A percentile compares a stretch with the other conserved stretches of the same genome.
Conservation (phyloP, 139 green algal genomes). For the Micractinium sp. region DNA sequence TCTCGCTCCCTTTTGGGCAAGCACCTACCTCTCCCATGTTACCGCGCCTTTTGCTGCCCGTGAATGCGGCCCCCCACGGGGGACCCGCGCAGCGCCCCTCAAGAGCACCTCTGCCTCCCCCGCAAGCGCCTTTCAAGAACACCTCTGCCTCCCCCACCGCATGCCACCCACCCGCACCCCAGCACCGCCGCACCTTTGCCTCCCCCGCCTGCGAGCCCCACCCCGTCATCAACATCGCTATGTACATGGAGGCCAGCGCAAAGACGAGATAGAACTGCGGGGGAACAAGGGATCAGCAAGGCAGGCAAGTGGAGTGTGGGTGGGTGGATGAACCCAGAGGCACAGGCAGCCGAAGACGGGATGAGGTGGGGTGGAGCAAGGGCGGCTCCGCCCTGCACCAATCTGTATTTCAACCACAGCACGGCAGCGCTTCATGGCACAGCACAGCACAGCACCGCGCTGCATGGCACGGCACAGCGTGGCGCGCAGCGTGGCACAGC, state of each 20-base stretch:
- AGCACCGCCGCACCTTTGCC: conserved; percentile 37
- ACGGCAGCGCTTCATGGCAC: too few relatives aligned
- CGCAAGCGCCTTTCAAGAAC: too few relatives aligned
- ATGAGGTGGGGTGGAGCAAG: too few relatives aligned
- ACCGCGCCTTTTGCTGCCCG: neutral
- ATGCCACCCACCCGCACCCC: too few relatives aligned
- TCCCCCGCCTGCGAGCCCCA: conserved; percentile 82
- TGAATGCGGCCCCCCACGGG: neutral
- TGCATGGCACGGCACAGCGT: neutral
- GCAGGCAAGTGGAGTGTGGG: neutral
- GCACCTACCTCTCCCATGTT: neutral
- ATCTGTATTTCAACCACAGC: too few relatives aligned
- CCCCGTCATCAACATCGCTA: conserved; percentile 97
- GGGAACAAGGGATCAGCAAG: conserved; percentile 45
- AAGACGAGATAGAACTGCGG: conserved; percentile 79
- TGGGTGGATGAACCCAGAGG: too few relatives aligned
- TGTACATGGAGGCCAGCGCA: conserved; percentile 93
- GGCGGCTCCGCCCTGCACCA: too few relatives aligned
- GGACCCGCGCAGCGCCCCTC: too few relatives aligned
- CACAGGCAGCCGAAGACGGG: too few relatives aligned
- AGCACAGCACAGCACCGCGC: neutral
- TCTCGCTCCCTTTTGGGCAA: too few relatives aligned
- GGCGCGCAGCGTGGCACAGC: too few relatives aligned
- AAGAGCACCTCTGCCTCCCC: neutral
- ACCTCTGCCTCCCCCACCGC: neutral